These are phyloP conservation scores for Ophiocordyceps polyrhachis-furcata DNA, from an alignment of 2,329 filamentous ascomycete genomes.

Conservation along the genomic window DNA sequence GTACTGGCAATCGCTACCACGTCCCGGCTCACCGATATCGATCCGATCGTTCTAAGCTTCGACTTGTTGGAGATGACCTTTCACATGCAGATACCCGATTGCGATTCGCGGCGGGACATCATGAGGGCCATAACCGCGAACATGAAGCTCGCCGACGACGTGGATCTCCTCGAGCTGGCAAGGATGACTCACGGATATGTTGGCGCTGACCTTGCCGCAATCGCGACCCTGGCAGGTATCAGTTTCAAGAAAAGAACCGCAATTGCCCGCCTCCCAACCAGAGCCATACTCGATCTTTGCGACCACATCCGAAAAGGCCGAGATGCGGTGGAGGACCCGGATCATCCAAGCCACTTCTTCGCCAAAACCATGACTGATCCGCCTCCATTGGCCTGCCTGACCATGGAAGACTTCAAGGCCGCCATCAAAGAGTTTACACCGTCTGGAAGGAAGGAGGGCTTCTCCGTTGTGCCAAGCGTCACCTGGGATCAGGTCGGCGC, in stretches of 20 bases:
- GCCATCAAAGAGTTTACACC: constrained; percentile 45
- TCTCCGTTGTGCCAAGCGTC: constrained; percentile 81
- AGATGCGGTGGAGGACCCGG: constrained; percentile 2
- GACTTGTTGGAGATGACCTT: constrained; percentile 71
- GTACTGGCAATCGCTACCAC: constrained; percentile 86
- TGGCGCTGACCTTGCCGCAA: constrained; percentile 63
- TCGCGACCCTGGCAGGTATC: constrained; percentile 28
- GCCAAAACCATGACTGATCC: constrained; percentile 1
- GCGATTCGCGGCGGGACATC: constrained; percentile 59
- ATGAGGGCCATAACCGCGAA: constrained; percentile 52
- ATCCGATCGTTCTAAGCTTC: constrained; percentile 54
- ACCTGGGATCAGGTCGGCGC: constrained; percentile 90
- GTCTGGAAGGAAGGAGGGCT: constrained; percentile 74
- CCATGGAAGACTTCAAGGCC: constrained; percentile 42
- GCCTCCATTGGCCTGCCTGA: constrained; percentile 3
- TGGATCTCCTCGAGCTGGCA: constrained; percentile 58
- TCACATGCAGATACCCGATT: constrained; percentile 73
- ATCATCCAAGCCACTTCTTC: neutral
- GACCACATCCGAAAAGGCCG: constrained; percentile 1
- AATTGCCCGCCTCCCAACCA: constrained; percentile 10
- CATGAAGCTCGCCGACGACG: constrained; percentile 43
- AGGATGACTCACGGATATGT: constrained; percentile 85
- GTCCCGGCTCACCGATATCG: constrained; percentile 70
- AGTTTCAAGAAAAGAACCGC: constrained; percentile 15
- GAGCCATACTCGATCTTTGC: constrained; percentile 1